Percentiles rank a stretch among this genome's conserved stretches.
phyloP scores from a whole-genome alignment of 495 filamentous ascomycete species.

The Penicillium ochrochloron region DNA sequence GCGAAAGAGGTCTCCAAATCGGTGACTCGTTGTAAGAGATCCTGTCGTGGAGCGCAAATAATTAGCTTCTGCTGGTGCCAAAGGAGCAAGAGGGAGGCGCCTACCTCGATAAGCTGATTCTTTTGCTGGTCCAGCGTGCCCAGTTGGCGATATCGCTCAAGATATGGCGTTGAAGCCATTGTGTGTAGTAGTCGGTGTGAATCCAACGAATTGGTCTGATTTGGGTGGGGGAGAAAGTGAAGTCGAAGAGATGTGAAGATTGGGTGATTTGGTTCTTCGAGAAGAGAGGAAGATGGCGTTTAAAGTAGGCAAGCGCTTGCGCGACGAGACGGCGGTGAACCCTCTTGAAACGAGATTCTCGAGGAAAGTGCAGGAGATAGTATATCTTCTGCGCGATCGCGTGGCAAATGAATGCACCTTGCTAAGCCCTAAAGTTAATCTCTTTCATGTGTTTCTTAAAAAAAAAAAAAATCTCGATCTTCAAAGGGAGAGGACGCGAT shows the following conservation, averaged over 20 bases:
- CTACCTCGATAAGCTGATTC: slow-evolving; percentile 59
- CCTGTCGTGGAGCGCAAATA: slow-evolving; percentile 35
- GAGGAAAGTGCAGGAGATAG: background rate
- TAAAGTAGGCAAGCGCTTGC: slow-evolving; percentile 22
- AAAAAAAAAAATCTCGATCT: slow-evolving; percentile 25
- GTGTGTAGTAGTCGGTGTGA: slow-evolving; percentile 10
- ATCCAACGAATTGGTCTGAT: slow-evolving; percentile 8
- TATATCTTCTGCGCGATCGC: background rate
- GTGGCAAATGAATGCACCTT: slow-evolving; percentile 4
- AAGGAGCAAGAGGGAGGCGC: slow-evolving; percentile 13
- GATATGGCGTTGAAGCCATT: slow-evolving; percentile 43
- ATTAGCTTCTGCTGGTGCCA: slow-evolving; percentile 21
- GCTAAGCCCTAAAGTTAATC: slow-evolving; percentile 9
- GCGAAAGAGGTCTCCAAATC: slow-evolving; percentile 52
- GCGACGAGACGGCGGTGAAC: slow-evolving; percentile 21
- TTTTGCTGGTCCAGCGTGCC: slow-evolving; percentile 54
- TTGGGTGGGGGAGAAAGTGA: slow-evolving; percentile 6
- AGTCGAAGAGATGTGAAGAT: slow-evolving; percentile 13
- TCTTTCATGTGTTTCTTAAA: slow-evolving; percentile 14
- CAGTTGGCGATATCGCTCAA: slow-evolving; percentile 54
- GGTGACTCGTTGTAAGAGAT: slow-evolving; percentile 53
- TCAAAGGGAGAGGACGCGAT: slow-evolving; percentile 19
- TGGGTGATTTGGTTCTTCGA: slow-evolving; percentile 19
- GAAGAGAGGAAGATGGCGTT: slow-evolving; percentile 18
- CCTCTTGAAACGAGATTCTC: slow-evolving; percentile 1